phyloP scores from a whole-genome alignment of 2,329 filamentous ascomycete species.

The Aspergillus jensenii region DNA sequence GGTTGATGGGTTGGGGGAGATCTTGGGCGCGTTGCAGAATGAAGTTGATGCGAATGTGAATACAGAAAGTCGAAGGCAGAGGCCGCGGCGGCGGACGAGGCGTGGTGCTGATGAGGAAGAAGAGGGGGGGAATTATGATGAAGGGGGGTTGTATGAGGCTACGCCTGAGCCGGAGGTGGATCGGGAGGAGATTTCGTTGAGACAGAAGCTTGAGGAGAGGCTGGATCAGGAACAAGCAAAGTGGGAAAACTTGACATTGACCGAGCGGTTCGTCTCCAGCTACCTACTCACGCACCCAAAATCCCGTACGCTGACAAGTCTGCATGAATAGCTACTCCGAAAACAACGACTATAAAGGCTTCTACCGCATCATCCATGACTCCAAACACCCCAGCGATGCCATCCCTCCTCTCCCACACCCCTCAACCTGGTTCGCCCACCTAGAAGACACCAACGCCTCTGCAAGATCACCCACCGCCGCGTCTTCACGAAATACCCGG shows the following conservation, averaged over 20 bases:
- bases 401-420: conserved; percentile 54
- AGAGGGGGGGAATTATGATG: conserved; percentile 32
- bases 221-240: conserved; percentile 31
- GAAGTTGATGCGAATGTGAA: conserved; percentile 35
- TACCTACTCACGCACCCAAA: conserved; percentile 18
- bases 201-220: conserved; percentile 36
- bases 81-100: conserved; percentile 28
- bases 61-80: conserved; percentile 22
- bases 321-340: conserved; percentile 49
- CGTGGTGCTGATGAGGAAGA: conserved; percentile 17
- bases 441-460: conserved; percentile 37
- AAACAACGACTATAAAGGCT: conserved; percentile 61
- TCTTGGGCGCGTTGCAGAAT: conserved; percentile 44
- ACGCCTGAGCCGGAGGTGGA: conserved; percentile 35
- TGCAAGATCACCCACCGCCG: conserved; percentile 9
- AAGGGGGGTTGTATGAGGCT: conserved; percentile 42
- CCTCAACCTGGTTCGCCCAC: conserved; percentile 62
- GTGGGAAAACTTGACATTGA: conserved; percentile 42
- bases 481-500: conserved; percentile 13
- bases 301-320: background rate
- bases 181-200: conserved; percentile 29
- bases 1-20: conserved; percentile 45
- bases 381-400: conserved; percentile 55
- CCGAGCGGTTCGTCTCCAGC: conserved; percentile 36
- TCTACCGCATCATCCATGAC: conserved; percentile 63